Percentiles rank a stretch among this genome's conserved stretches.
Evolutionary conservation across 805 yeast genomes (phyloP).

Genomic region (Saturnispora gosingensis): DNA sequence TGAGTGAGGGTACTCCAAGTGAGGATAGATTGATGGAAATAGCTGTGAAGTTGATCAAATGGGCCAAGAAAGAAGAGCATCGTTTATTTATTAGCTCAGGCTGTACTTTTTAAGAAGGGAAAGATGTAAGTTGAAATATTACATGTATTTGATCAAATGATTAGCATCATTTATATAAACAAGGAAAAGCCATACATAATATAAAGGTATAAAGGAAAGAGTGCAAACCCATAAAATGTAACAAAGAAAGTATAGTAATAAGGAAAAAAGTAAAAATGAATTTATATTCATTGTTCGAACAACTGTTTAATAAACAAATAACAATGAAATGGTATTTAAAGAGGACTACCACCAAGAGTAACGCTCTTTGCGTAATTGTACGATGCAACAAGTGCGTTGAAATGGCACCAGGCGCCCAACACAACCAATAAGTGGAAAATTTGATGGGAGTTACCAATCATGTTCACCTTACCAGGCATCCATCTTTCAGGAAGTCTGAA

Average conservation of each 20-base stretch:
- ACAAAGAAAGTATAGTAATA: not conserved
- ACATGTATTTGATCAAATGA: not conserved
- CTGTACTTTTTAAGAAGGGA: slow-evolving; percentile 38
- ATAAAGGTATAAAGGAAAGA: not conserved
- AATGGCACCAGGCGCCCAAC: slow-evolving; percentile 66
- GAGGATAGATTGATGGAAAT: slow-evolving; percentile 50
- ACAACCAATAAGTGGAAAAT: slow-evolving; percentile 74
- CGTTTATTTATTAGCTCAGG: slow-evolving; percentile 71
- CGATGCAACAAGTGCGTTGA: slow-evolving; percentile 49
- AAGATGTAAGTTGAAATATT: not conserved
- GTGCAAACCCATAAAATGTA: not conserved
- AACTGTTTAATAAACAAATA: not conserved
- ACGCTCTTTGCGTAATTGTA: slow-evolving; percentile 39
- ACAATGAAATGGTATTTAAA: not conserved
- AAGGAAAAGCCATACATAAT: not conserved
- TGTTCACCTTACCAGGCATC: slow-evolving; percentile 54
- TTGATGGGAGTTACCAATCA: slow-evolving; percentile 78
- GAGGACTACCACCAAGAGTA: slow-evolving; percentile 7
- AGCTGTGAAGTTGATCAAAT: slow-evolving; percentile 54
- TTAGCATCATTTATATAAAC: not conserved
- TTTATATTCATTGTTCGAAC: not conserved
- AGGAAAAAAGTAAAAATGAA: not conserved
- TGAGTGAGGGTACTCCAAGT: slow-evolving; percentile 46
- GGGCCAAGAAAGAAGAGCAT: slow-evolving; percentile 69
- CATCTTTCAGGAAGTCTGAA: slow-evolving; percentile 67